Evolutionary conservation across 805 yeast species (phyloP), one percentile per base, ranked within the genome.

Genomic region (Ogataea neopini): DNA sequence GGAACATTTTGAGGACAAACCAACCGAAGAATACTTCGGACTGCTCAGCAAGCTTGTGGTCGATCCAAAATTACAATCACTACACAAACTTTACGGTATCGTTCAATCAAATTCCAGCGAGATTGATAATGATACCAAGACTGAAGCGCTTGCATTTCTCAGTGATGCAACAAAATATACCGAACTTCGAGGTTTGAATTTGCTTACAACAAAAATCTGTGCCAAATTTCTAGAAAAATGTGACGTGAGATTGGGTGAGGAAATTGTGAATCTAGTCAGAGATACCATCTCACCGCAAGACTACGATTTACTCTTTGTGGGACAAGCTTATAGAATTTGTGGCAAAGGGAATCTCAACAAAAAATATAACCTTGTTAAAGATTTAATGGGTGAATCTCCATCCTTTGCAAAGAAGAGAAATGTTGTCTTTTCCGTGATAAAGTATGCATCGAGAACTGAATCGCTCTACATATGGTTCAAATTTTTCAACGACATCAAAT

Each of bases 401-500:
- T 26, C 48, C 4, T 17, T 30, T n/a, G 43, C 43, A 8, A 36
- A 47, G 13, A 40, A 44, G 19, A 32, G 45, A 8, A 37, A 32
- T 17, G 30, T 40, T 6, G 9, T 55, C 4, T 51, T 49, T 43
- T 34, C 49, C 2, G 38, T 51, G 6, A 11, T 51, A 20, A 49
- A 45, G 25, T 28, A 48, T 17, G 26, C 44, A 3, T 18, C 25
- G n/a, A 44, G 23, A 13, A 7, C 40, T 9, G 52, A 51, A 20
- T 43, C 48, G 17, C 28, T 39, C 23, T 49, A 40, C 37, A 17
- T 54, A 10, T 53, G 54, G 57, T 28, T 40, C 23, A 42, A 36
- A 7, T 7, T 40, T 13, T 55, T 39, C 35, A 45, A 45, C 3
- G 33, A 43, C 11, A 29, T 49, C 5, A 10, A 20, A 3, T 40